These are phyloP conservation scores for Rugosomyces carneus DNA, from an alignment of 1,284 basidiomycete genomes.

Conservation along the genomic window DNA sequence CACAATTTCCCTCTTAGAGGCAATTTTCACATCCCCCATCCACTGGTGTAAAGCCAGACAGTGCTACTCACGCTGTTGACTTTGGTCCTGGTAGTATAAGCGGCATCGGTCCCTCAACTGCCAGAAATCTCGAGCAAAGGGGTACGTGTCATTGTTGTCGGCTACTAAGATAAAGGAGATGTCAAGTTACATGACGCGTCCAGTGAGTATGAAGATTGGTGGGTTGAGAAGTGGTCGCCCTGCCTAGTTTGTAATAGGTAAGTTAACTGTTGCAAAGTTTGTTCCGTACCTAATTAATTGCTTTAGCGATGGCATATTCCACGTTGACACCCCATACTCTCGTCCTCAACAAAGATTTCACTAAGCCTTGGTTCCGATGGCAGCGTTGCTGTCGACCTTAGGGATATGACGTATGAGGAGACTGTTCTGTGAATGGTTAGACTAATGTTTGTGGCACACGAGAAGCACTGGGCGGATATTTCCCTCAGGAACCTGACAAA, in stretches of 20 bases:
- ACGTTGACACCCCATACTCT: constrained; percentile 95
- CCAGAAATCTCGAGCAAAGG: constrained; percentile 87
- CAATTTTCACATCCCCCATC: constrained; percentile 89
- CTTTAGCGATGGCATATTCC: constrained; percentile 80
- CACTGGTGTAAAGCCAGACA: constrained; percentile 87
- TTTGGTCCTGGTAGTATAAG: constrained; percentile 94
- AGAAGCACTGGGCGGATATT: constrained; percentile 90
- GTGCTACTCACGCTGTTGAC: constrained; percentile 92
- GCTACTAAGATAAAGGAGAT: constrained; percentile 81
- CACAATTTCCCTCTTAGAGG: constrained; percentile 81
- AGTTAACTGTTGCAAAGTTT: constrained; percentile 15
- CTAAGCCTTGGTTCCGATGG: constrained; percentile 95
- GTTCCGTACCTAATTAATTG: constrained; percentile 12
- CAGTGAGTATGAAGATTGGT: constrained; percentile 75
- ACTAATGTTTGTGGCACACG: constrained; percentile 89
- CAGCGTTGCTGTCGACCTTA: constrained; percentile 76
- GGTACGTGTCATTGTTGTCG: constrained; percentile 87
- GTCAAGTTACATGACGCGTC: constrained; percentile 77
- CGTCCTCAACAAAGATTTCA: constrained; percentile 93
- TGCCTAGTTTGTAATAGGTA: constrained; percentile 86
- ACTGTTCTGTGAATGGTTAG: constrained; percentile 86
- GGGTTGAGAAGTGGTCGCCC: constrained; percentile 87
- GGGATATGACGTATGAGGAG: constrained; percentile 99
- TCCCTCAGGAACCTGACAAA: constrained; percentile 94
- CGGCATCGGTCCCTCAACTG: constrained; percentile 89